Evolutionary conservation across 2,329 filamentous ascomycete species (phyloP), one percentile per base, ranked within the genome.

Genomic region (Arachnomyces sp.): DNA sequence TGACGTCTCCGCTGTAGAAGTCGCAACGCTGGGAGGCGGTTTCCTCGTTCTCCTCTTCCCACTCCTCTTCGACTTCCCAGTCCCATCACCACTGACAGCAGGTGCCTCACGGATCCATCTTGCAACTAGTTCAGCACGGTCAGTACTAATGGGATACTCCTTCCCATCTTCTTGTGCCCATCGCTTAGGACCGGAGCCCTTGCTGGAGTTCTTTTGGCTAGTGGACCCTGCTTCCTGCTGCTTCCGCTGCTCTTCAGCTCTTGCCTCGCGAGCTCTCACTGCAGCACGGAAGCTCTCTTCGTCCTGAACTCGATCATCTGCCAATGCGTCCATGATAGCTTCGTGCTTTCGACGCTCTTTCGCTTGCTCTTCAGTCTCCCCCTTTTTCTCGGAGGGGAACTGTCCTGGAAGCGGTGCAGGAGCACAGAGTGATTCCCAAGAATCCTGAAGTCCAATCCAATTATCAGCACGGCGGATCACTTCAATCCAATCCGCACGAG

Each of bases 401-500:
- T 62, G 58, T 3, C 54, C 56, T 2, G 74, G 70, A 2, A 80
- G 60, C 1, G 76, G 74, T 2, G 73, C 71, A 0, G 78, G 76
- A 0, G 72, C 65, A 52, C 84, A 90, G 4, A 92, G 72, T 2
- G 65, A 67, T 46, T 89, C 83, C 86, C 85, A 92, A 1, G 71
- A 70, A 3, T 72, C 63, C 2, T 62, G 57, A 7, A 92, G 70
- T 5, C 74, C 71, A 38, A 90, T 71, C 81, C 81, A 87, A 54
- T 85, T 83, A 28, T 77, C 71, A 0, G 74, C 72, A 20, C 77
- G 74, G 0, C 79, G 74, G 7, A 92, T 60, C 0, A 90, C 71
- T 60, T 90, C 83, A 35, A 82, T 77, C 85, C 85, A 93, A 61
- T 93, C 86, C 2, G 81, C 76, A 38, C 84, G 78, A 2, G 83